Evolutionary conservation across 1,139 yeast species (phyloP).

Genomic region (Yamadazyma sp.): DNA sequence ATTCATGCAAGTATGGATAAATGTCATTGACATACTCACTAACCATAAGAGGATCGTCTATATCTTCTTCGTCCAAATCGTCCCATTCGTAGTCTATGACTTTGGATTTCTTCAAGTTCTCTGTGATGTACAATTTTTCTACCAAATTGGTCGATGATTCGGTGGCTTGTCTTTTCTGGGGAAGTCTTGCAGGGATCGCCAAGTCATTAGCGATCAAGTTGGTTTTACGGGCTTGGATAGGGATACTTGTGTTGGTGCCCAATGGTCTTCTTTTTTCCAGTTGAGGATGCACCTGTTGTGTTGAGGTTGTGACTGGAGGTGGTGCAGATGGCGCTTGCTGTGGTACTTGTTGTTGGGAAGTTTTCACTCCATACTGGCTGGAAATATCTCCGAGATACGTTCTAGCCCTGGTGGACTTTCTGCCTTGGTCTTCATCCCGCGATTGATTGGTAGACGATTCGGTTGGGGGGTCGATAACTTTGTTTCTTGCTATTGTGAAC

Average conservation of each 20-base stretch:
- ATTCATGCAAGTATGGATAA: conserved; percentile 72
- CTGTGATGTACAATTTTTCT: conserved; percentile 37
- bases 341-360: conserved; percentile 5
- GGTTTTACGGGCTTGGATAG: conserved; percentile 17
- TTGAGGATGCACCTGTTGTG: background rate
- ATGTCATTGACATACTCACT: conserved; percentile 90
- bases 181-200: conserved; percentile 43
- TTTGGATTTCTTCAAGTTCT: conserved; percentile 32
- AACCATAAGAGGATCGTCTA: conserved; percentile 92
- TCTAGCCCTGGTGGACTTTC: conserved; percentile 17
- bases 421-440: conserved; percentile 3
- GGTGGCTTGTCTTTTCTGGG: conserved; percentile 58
- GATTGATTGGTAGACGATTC: conserved; percentile 7
- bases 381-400: conserved; percentile 44
- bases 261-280: conserved; percentile 24
- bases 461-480: conserved; percentile 8
- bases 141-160: conserved; percentile 52
- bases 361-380: conserved; percentile 31
- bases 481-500: conserved; percentile 35
- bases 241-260: conserved; percentile 36
- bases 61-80: conserved; percentile 88
- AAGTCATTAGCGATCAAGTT: conserved; percentile 14
- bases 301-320: background rate
- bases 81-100: conserved; percentile 70
- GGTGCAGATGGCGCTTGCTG: too few relatives aligned